Percentiles rank a stretch among this genome's conserved stretches.
phyloP scores from a whole-genome alignment of 306 rosid genomes.

The Cicer chorassanicum region DNA sequence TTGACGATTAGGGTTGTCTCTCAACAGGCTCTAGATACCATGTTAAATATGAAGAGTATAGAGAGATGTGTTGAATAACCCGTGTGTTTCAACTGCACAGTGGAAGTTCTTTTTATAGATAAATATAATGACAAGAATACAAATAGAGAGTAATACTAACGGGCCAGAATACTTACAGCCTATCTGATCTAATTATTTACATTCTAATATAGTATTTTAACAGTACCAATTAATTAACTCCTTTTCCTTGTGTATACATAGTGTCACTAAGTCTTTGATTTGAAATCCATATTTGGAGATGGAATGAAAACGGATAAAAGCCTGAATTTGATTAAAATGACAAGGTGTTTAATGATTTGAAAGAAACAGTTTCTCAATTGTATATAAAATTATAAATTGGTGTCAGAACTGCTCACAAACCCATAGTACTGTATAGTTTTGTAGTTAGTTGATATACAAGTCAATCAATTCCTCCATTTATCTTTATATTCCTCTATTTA shows the following conservation, averaged over 20 bases:
- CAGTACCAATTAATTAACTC: slow-evolving; percentile 6
- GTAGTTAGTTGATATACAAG: slow-evolving; percentile 17
- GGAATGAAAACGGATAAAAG: slow-evolving; percentile 10
- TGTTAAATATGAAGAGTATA: too few species aligned
- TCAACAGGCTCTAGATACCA: too few species aligned
- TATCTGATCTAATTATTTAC: too few species aligned
- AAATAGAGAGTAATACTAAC: too few species aligned
- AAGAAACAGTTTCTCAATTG: not conserved
- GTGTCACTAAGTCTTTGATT: slow-evolving; percentile 21
- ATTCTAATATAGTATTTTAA: too few species aligned
- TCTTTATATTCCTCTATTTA: slow-evolving; percentile 17
- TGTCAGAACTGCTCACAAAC: slow-evolving; percentile 18
- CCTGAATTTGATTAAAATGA: slow-evolving; percentile 4
- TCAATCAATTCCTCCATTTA: not conserved
- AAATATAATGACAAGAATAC: too few species aligned
- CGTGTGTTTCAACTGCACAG: too few species aligned
- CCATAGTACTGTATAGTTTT: not conserved
- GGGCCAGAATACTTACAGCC: too few species aligned
- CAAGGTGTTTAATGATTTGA: slow-evolving; percentile 27
- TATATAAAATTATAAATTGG: not conserved
- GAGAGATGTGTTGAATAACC: too few species aligned
- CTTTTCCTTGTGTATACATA: slow-evolving; percentile 6
- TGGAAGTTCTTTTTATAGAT: too few species aligned
- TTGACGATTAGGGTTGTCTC: too few species aligned
- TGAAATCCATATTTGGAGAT: slow-evolving; percentile 39